These are phyloP conservation scores for Pseudonitzschia multiseries DNA, from an alignment of 108 stramenopile genomes.

Conservation along the genomic window DNA sequence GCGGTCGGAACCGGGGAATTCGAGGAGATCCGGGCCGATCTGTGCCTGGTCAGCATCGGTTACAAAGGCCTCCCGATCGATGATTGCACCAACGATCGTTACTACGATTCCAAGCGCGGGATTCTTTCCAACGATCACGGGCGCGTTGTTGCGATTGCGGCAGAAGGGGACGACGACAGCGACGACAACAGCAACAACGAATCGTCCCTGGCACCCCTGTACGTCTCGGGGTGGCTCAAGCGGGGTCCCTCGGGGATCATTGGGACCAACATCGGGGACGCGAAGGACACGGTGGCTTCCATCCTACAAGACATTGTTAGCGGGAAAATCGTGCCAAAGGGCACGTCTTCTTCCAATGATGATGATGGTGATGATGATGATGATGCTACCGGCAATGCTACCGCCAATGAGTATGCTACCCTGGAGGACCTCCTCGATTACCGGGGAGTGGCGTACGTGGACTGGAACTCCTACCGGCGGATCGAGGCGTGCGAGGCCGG, in stretches of 20 bases:
- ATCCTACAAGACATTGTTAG: conserved; percentile 67
- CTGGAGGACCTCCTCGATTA: conserved; percentile 35
- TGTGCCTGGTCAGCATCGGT: conserved; percentile 89
- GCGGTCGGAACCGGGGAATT: conserved; percentile 62
- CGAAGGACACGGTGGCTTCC: conserved; percentile 89
- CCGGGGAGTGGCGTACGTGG: conserved; percentile 36
- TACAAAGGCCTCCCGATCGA: conserved; percentile 86
- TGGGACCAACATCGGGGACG: conserved; percentile 90
- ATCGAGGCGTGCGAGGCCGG: background rate
- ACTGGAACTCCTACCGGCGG: conserved; percentile 61
- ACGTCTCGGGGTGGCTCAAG: conserved; percentile 95
- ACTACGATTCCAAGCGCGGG: conserved; percentile 66
- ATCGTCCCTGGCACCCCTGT: conserved; percentile 62
- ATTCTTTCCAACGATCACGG: conserved; percentile 68
- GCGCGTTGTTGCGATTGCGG: conserved; percentile 31
- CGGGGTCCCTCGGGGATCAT: conserved; percentile 97
- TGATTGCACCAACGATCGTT: conserved; percentile 57
- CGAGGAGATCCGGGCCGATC: conserved; percentile 52
- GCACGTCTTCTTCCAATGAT: no score
- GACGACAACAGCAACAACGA: conserved; percentile 23
- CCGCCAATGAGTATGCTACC: no score
- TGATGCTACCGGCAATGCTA: background rate
- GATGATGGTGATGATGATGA: conserved; percentile 8
- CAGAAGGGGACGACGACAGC: background rate
- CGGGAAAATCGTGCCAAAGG: background rate